Evolutionary conservation across 495 filamentous ascomycete species (phyloP), one percentile per base, ranked within the genome.

Genomic region (Geoglossum glabrum): DNA sequence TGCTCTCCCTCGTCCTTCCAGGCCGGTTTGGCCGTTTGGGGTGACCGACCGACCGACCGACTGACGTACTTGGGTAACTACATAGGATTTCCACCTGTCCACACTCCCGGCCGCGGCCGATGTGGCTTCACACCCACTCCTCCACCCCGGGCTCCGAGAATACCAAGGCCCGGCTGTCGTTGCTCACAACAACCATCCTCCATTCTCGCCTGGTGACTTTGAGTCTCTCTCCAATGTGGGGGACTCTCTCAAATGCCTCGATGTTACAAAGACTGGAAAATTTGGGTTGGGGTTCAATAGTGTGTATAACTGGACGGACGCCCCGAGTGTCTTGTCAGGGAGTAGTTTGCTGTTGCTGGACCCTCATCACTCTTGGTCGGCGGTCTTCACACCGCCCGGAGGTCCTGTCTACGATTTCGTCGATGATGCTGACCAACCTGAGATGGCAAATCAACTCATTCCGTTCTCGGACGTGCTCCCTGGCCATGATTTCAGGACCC

Each of bases 241-340:
- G 90, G 78, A 79, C 43, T 77, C 92, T 58, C 66, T 98, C 64
- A 97, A 96, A 73, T 82, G 87, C 64, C 92, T 92, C 0, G 90
- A 97, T 66, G 92, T 96, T 68, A 93, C 87, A 5, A 97, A 97
- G 72, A 97, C 97, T 63, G 92, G 92, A 21, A 92, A 92, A 4
- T 98, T 98, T 67, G 92, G 92, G 50, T 92, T 98, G 40, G 92
- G 92, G 1, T 98, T 98, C 69, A 97, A 98, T 72, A 90, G 85
- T 67, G 90, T 96, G 0, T 74, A 73, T 49, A 71, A 74, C 58
- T 74, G 68, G 68, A 73, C 71, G 0, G 71, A 74, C 60, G 67
- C 63, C 8, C 71, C 71, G 10, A 70, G 67, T 25, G 68, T 74
- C 33, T 49, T 71, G n/a, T 72, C 70, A 25, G 60, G 67, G 25